phyloP scores from a whole-genome alignment of 1,284 basidiomycete species.

The Marasmius oreades region DNA sequence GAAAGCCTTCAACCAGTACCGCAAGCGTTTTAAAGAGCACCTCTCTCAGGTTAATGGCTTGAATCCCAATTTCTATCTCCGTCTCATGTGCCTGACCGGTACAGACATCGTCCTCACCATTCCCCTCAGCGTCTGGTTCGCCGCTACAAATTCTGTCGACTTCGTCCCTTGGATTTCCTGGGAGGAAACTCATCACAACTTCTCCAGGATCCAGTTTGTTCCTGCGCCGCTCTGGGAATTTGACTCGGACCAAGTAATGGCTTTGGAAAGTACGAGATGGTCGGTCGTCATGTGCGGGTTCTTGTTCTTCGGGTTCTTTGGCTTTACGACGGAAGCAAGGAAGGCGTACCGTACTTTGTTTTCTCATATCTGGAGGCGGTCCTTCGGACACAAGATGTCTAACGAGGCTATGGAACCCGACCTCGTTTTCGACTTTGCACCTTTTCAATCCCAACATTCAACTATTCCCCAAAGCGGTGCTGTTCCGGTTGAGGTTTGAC shows the following conservation, averaged over 20 bases:
- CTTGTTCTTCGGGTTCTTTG: slow-evolving; percentile 30
- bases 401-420: too few relatives aligned
- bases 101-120: slow-evolving; percentile 2
- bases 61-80: slow-evolving; percentile 43
- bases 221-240: slow-evolving; percentile 28
- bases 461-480: too few relatives aligned
- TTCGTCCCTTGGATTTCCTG: slow-evolving; percentile 31
- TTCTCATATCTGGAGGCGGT: not conserved
- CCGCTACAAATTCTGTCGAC: slow-evolving; percentile 19
- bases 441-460: too few relatives aligned
- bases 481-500: too few relatives aligned
- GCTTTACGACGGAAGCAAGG: slow-evolving; percentile 27
- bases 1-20: slow-evolving; percentile 28
- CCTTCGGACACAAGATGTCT: too few relatives aligned
- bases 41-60: slow-evolving; percentile 26
- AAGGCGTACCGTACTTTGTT: slow-evolving; percentile 20
- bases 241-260: not conserved
- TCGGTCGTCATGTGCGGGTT: slow-evolving; percentile 20
- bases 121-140: slow-evolving; percentile 4
- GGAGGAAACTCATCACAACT: slow-evolving; percentile 33
- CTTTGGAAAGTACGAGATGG: slow-evolving; percentile 25
- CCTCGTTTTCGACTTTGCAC: too few relatives aligned
- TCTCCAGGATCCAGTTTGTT: slow-evolving; percentile 20
- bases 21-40: slow-evolving; percentile 34
- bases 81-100: slow-evolving; percentile 42